These are phyloP conservation scores for Solanum hybrid DNA, from an alignment of 305 asterid species.

Conservation along the genomic window DNA sequence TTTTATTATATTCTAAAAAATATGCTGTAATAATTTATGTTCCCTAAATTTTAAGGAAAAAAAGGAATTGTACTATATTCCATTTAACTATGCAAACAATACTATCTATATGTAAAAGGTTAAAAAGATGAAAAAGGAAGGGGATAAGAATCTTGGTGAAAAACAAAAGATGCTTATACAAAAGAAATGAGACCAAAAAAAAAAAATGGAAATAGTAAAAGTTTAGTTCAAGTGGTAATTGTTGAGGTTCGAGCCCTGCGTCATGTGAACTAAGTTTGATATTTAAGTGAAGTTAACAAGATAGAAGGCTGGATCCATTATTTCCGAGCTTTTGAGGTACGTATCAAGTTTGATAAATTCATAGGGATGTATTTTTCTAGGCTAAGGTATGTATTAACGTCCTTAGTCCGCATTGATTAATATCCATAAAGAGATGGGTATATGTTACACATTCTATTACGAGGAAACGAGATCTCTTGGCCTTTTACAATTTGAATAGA, in stretches of 20 bases:
- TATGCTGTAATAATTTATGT: not conserved
- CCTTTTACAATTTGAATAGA: not conserved
- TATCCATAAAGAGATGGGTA: not conserved
- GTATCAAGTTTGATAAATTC: not conserved
- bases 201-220: not conserved
- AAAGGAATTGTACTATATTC: not conserved
- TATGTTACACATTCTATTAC: too few relatives aligned
- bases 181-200: not conserved
- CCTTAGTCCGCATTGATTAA: not conserved
- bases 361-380: not conserved
- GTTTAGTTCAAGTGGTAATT: not conserved
- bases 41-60: not conserved
- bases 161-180: not conserved
- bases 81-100: not conserved
- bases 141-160: not conserved
- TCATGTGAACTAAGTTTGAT: not conserved
- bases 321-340: not conserved
- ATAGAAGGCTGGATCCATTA: not conserved
- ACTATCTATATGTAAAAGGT: not conserved
- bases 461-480: not conserved
- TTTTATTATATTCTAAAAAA: not conserved
- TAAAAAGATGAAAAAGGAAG: not conserved
- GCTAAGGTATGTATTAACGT: not conserved
- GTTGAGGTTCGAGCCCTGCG: not conserved
- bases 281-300: not conserved